Percentiles rank a stretch among this genome's conserved stretches.
These are phyloP conservation scores for Eucalyptus tenuipes DNA, from an alignment of 345 rosid genomes.

Conservation along the genomic window DNA sequence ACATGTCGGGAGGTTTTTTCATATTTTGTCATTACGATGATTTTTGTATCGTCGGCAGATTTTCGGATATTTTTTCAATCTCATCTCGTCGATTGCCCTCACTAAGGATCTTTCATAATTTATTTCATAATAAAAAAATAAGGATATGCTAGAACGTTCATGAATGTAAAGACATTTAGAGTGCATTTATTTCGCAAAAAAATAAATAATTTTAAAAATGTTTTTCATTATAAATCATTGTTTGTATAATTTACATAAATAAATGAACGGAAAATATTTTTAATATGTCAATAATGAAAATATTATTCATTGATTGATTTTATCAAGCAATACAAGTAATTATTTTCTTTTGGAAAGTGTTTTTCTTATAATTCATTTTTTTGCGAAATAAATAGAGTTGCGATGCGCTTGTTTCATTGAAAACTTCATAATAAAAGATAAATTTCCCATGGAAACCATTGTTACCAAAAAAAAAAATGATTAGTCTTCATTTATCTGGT, in stretches of 20 bases:
- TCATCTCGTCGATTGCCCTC: not conserved
- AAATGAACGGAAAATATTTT: accelerated
- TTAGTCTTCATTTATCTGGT: too few species aligned
- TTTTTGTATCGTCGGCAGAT: not conserved
- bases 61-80: not conserved
- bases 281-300: not conserved
- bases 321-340: not conserved
- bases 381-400: too few species aligned
- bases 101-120: not conserved
- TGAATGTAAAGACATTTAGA: not conserved
- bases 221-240: too few species aligned
- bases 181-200: not conserved
- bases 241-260: too few species aligned
- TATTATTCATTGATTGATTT: not conserved
- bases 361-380: too few species aligned
- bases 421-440: too few species aligned
- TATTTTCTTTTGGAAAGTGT: too few species aligned
- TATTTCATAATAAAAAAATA: not conserved
- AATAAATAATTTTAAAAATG: too few species aligned
- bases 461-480: too few species aligned
- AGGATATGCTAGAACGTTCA: not conserved
- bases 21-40: not conserved
- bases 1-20: not conserved
- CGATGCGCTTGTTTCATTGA: too few species aligned
- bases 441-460: too few species aligned